Base-by-base conservation (phyloP, 208 protist genomes). In the Sergeia podlipaevii region DNA sequence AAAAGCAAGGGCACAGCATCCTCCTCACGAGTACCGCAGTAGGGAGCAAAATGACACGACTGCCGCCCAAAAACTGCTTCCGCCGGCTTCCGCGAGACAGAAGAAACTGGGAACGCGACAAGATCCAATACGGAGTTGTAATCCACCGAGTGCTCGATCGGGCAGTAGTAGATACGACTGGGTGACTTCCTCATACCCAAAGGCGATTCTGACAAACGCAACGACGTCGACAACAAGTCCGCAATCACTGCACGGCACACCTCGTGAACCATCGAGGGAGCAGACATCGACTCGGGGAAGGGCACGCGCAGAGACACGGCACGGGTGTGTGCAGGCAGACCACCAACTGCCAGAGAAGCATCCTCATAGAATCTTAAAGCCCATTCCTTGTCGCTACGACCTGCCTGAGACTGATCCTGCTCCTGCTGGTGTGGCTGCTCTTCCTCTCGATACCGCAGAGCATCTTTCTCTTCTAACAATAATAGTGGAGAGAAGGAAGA, bases 111-210 rank as follows among this genome's bases (percentile, higher is more conserved):
- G 41, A 76, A 77, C 1, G 68, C 81, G 3, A 49, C 36, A 4
- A 89, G 26, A 54, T 89, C 81, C 23, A 70, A 30, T 4, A 78
- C 46, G 23, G 52, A 42, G 56, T 42, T 70, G 65, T 76, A 89
- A 38, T 89, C 77, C 10, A 82, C 52, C 27, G 55, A 60, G 54
- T 89, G 81, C 11, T 75, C 65, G 2, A 89, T 24, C 5, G 76
- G 81, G 46, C 81, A 89, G 42, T 72, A 76, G 34, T 74, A 74
- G 2, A 80, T 36, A n/a, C n/a, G n/a, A n/a, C n/a, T n/a, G n/a
- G n/a, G n/a, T n/a, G n/a, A n/a, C n/a, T n/a, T n/a, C n/a, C n/a
- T n/a, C n/a, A n/a, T n/a, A n/a, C n/a, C n/a, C n/a, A n/a, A n/a
- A n/a, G n/a, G n/a, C n/a, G n/a, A n/a, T n/a, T n/a, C n/a, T n/a